These are phyloP conservation scores for Penicillium sp. DNA, from an alignment of 2,329 filamentous ascomycete genomes.

Conservation along the genomic window DNA sequence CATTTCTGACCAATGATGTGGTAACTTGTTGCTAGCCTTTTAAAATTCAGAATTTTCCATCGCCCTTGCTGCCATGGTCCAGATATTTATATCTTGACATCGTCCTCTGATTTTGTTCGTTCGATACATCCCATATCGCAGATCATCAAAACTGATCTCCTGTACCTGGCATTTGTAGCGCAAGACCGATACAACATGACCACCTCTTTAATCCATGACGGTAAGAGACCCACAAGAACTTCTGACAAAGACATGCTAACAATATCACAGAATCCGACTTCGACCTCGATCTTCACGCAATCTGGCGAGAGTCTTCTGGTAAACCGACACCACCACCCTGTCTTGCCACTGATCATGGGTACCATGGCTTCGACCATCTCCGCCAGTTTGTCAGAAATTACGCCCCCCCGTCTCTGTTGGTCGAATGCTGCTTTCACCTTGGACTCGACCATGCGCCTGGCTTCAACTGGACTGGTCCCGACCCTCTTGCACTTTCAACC, in stretches of 20 bases:
- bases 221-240: neutral
- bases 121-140: neutral
- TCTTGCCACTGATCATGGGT: neutral
- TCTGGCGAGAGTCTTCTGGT: slow-evolving; percentile 3
- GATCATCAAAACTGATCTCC: neutral
- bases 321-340: slow-evolving; percentile 2
- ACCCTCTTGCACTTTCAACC: neutral
- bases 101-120: neutral
- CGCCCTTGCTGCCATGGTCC: neutral
- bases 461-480: neutral
- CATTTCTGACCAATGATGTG: neutral
- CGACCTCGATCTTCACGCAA: slow-evolving; percentile 2
- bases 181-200: neutral
- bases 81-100: neutral
- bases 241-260: neutral
- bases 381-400: neutral
- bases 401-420: neutral
- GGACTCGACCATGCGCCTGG: neutral
- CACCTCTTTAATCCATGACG: neutral
- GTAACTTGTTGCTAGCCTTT: neutral
- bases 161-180: neutral
- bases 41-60: neutral
- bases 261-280: neutral
- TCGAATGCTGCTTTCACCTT: neutral
- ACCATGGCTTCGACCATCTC: neutral